phyloP scores from a whole-genome alignment of 2,329 filamentous ascomycete genomes.

The Verticillium nonalfalfae region DNA sequence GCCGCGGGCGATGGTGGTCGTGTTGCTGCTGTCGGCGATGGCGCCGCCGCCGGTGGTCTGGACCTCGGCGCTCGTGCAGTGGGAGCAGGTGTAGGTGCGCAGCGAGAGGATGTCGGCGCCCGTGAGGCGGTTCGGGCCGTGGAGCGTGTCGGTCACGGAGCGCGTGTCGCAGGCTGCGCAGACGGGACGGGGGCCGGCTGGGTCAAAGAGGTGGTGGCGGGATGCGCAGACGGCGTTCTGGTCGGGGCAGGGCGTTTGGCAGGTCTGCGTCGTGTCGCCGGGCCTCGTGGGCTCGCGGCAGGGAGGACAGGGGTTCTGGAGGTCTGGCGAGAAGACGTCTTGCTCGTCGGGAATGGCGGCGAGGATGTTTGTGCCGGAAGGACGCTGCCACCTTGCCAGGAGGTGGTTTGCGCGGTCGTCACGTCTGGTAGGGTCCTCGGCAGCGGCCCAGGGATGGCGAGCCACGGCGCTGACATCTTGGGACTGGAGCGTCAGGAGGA shows the following conservation, averaged over 20 bases:
- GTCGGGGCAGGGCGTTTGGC: neutral
- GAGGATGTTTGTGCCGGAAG: conserved; percentile 7
- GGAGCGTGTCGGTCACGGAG: conserved; percentile 13
- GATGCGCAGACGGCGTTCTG: conserved; percentile 13
- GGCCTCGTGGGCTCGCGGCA: conserved; percentile 1
- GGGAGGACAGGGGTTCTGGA: neutral
- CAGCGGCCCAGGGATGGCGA: neutral
- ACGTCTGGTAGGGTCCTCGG: neutral
- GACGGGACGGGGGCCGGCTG: conserved; percentile 1
- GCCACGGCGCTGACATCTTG: neutral
- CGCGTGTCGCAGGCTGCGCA: conserved; percentile 19
- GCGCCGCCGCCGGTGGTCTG: too few relatives aligned
- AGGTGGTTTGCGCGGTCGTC: neutral
- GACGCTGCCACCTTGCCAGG: conserved; percentile 7
- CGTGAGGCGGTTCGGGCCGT: conserved; percentile 6
- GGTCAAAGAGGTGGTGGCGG: conserved; percentile 7
- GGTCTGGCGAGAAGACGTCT: neutral
- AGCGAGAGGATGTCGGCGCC: conserved; percentile 20
- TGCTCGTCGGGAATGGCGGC: conserved; percentile 8
- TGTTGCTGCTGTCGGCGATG: neutral
- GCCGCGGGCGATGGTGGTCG: neutral
- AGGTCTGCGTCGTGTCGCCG: neutral
- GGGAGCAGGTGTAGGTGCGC: conserved; percentile 27
- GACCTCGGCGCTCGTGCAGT: conserved; percentile 16
- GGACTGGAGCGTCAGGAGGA: conserved; percentile 3